A percentile compares a stretch with the other conserved stretches of the same genome.
phyloP scores from a whole-genome alignment of 768 basidiomycete species.

The Boletus eberwhitei region DNA sequence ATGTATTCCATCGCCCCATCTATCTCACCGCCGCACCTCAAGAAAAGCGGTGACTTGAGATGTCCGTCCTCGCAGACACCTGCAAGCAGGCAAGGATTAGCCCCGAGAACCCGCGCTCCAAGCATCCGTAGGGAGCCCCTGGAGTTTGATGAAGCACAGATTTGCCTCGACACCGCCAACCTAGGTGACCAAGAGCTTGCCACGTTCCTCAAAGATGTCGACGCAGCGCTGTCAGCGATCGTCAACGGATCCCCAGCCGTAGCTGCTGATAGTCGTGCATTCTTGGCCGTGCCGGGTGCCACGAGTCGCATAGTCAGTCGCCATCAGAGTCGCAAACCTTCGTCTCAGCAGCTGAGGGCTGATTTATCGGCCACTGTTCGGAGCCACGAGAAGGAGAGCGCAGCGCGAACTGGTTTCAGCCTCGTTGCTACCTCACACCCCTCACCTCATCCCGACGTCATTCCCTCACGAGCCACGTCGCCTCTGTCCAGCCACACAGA shows the following conservation, averaged over 20 bases:
- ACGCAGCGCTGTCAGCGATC: constrained; percentile 27
- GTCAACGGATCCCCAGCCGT: constrained; percentile 26
- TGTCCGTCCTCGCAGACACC: constrained; percentile 24
- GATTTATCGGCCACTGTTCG: constrained; percentile 28
- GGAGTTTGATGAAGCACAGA: constrained; percentile 30
- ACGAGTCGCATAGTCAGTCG: constrained; percentile 25
- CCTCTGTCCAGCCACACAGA: constrained; percentile 22
- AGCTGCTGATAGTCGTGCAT: constrained; percentile 30
- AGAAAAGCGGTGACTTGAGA: constrained; percentile 21
- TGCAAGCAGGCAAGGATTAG: constrained; percentile 26
- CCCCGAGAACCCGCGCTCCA: constrained; percentile 21
- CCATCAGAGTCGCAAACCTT: constrained; percentile 29
- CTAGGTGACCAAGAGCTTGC: constrained; percentile 30
- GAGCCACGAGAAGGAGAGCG: constrained; percentile 24
- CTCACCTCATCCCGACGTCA: constrained; percentile 23
- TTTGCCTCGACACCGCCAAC: constrained; percentile 31
- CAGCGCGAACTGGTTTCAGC: constrained; percentile 28
- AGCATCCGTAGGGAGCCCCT: constrained; percentile 29
- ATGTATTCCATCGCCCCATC: constrained; percentile 32
- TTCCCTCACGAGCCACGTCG: constrained; percentile 22
- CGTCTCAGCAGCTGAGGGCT: constrained; percentile 30
- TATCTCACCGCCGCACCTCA: constrained; percentile 20
- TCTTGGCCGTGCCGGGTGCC: constrained; percentile 27
- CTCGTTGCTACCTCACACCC: constrained; percentile 29
- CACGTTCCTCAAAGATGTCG: constrained; percentile 31